A percentile compares a stretch with the other conserved stretches of the same genome.
These are phyloP conservation scores for Bipolaris oryzae DNA, from an alignment of 2,329 filamentous ascomycete species.

Conservation along the genomic window DNA sequence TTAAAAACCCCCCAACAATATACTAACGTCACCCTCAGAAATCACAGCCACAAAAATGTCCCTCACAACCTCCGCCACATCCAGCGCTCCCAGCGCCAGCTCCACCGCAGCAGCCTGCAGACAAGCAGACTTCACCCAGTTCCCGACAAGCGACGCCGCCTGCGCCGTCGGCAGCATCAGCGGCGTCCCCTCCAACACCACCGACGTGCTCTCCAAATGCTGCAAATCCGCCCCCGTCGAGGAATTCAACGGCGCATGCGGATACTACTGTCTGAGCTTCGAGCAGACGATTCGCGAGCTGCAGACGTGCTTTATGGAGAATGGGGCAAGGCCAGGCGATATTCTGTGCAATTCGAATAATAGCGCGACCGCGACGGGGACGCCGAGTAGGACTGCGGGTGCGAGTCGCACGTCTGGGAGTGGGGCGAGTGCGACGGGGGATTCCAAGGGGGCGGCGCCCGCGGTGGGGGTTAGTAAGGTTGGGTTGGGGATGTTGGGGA, in stretches of 20 bases:
- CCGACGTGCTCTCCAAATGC: conserved; percentile 33
- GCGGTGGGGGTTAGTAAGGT: conserved; percentile 32
- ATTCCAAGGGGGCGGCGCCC: conserved; percentile 22
- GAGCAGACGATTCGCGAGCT: conserved; percentile 37
- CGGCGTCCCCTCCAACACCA: conserved; percentile 34
- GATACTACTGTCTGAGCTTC: conserved; percentile 38
- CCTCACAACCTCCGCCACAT: conserved; percentile 20
- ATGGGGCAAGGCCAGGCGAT: conserved; percentile 24
- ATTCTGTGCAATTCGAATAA: conserved; percentile 39
- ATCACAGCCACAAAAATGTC: conserved; percentile 20
- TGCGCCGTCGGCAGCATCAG: conserved; percentile 37
- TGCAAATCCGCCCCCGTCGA: conserved; percentile 43
- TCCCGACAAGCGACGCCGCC: conserved; percentile 36
- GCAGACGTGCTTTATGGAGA: conserved; percentile 36
- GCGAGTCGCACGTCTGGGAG: conserved; percentile 9
- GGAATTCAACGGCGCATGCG: conserved; percentile 37
- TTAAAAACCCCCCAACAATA: no score
- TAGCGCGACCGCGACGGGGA: conserved; percentile 36
- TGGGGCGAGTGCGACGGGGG: conserved; percentile 6
- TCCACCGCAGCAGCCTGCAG: conserved; percentile 29
- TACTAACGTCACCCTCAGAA: background rate
- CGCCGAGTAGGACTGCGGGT: conserved; percentile 21
- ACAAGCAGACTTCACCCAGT: conserved; percentile 30
- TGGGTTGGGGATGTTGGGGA: conserved; percentile 36
- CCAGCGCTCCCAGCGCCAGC: conserved; percentile 19